phyloP scores from a whole-genome alignment of 2,329 filamentous ascomycete genomes.

The Truncatella angustata region DNA sequence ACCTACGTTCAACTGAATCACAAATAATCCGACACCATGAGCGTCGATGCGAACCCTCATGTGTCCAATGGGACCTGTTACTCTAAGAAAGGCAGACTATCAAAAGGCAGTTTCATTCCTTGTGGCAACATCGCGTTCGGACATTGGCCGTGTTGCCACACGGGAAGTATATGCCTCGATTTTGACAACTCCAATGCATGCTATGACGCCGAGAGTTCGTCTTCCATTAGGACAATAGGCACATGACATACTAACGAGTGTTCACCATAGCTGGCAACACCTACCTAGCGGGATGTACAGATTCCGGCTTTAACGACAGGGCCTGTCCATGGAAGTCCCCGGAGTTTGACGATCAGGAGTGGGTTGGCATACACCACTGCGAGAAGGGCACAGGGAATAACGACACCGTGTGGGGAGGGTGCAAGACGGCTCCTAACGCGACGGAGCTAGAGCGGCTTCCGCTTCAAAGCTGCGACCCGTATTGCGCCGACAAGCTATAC shows the following conservation, averaged over 20 bases:
- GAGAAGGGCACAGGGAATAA: neutral
- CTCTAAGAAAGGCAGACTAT: neutral
- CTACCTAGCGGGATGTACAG: neutral
- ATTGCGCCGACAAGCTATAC: neutral
- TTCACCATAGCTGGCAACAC: neutral
- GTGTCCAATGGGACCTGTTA: neutral
- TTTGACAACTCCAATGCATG: neutral
- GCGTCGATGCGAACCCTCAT: neutral
- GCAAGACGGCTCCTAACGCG: neutral
- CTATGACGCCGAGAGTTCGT: neutral
- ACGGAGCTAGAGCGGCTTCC: neutral
- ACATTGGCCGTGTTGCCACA: neutral
- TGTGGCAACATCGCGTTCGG: neutral
- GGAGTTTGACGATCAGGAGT: neutral
- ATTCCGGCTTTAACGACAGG: neutral
- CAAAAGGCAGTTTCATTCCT: neutral
- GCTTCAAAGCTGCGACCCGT: neutral
- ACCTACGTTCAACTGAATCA: too few species aligned
- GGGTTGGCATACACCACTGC: neutral
- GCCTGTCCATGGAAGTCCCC: neutral
- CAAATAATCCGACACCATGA: neutral
- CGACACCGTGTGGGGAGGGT: neutral
- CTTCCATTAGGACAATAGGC: neutral
- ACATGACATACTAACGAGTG: neutral
- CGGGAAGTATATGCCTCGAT: neutral